Conservation (phyloP, 257 asterid genomes). For the Forsythia suspensa region DNA sequence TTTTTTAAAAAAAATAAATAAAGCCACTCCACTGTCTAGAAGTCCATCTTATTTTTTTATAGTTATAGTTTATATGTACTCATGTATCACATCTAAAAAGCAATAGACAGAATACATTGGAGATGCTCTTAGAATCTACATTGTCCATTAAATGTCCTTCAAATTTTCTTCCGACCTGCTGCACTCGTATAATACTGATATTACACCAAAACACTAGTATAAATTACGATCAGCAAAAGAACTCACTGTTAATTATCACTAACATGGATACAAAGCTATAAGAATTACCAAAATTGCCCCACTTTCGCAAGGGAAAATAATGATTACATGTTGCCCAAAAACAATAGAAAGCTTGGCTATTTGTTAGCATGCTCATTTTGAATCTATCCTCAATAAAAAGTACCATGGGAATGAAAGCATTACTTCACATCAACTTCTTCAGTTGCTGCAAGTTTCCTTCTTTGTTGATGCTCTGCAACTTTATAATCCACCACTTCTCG, state of each 20-base stretch:
- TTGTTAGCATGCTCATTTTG: not conserved
- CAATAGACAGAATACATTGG: no score
- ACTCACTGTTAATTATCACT: not conserved
- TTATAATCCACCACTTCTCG: slow-evolving; percentile 85
- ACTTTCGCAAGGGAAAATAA: slow-evolving; percentile 22
- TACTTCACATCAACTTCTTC: slow-evolving; percentile 17
- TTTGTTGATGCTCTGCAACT: slow-evolving; percentile 95
- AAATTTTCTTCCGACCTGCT: no score
- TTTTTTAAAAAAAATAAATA: no score
- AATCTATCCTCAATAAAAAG: not conserved
- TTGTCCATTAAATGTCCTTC: no score
- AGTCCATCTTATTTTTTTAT: no score
- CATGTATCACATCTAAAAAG: no score
- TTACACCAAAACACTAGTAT: not conserved
- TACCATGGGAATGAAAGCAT: no score
- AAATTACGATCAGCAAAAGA: not conserved
- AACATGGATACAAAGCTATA: slow-evolving; percentile 4
- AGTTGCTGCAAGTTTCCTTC: slow-evolving; percentile 57
- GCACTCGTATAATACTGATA: no score
- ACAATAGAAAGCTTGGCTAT: slow-evolving; percentile 23
- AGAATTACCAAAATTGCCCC: slow-evolving; percentile 25
- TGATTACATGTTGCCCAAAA: slow-evolving; percentile 13
- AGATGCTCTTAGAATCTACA: no score
- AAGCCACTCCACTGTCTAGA: no score
- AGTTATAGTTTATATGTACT: no score